A percentile compares a stretch with the other conserved stretches of the same genome.
These are phyloP conservation scores for Multifurca ochricompacta DNA, from an alignment of 768 basidiomycete genomes.

Conservation along the genomic window DNA sequence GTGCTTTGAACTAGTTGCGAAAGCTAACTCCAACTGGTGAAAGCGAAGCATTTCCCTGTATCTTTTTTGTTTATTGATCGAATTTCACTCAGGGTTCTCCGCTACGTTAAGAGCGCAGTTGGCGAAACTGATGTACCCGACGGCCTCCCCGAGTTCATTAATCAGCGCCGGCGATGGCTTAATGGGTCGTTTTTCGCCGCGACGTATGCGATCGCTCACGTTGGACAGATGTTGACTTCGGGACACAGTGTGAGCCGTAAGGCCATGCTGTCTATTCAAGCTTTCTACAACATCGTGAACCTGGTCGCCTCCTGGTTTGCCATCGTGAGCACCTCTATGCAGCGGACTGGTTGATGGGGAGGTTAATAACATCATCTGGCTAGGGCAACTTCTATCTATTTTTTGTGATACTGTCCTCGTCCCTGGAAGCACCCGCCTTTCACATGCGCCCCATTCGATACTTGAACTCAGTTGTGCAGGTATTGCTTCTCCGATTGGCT, in stretches of 20 bases:
- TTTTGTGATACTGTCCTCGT: constrained; percentile 88
- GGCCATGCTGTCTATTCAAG: constrained; percentile 65
- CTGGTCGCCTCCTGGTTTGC: constrained; percentile 92
- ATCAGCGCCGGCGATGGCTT: constrained; percentile 82
- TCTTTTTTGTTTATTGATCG: constrained; percentile 22
- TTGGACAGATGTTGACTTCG: constrained; percentile 67
- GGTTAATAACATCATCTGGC: neutral
- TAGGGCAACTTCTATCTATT: constrained; percentile 95
- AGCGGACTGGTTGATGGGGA: neutral
- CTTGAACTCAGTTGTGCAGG: constrained; percentile 72
- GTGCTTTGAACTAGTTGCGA: constrained; percentile 74
- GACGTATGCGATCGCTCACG: constrained; percentile 87
- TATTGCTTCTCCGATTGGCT: constrained; percentile 23
- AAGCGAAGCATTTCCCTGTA: constrained; percentile 28
- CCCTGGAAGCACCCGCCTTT: constrained; percentile 71
- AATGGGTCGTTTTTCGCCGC: constrained; percentile 95
- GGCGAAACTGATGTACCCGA: constrained; percentile 95
- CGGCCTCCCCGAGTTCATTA: constrained; percentile 86
- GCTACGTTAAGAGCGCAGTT: constrained; percentile 90
- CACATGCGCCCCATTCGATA: constrained; percentile 53
- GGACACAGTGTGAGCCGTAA: constrained; percentile 80
- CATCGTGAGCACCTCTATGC: constrained; percentile 45
- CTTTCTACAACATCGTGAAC: constrained; percentile 80
- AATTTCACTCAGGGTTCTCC: constrained; percentile 63
- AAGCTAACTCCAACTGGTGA: constrained; percentile 70